Base-by-base conservation (phyloP, 768 basidiomycete genomes). In the Exidia glandulosa region DNA sequence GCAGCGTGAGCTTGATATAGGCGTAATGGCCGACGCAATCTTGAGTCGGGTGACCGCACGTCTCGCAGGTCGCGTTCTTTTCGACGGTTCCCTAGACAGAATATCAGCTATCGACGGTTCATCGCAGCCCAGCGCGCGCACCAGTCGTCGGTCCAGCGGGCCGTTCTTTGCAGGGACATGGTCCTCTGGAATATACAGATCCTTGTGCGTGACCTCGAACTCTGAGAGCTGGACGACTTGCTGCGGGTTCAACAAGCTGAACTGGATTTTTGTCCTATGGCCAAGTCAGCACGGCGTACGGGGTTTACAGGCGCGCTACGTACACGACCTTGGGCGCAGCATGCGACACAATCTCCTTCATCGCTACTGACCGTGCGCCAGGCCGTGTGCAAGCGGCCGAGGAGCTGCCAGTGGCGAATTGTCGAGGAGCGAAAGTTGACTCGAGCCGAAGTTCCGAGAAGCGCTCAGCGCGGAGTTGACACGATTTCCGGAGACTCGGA, bases 11-110 rank as follows among this genome's bases (percentile, higher is more conserved):
- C 73, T 96, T 97, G 75, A 99, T 97, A 74, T 98, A 98, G 3
- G 94, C 94, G 70, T 96, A 98, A 72, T 99, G 96, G 1, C 96
- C 96, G 27, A 96, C 94, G 69, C 96, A 99, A 62, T 96, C 92
- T 2, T 93, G 89, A 31, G 91, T 86, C 19, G 82, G 85, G 63
- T 93, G 83, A 7, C 92, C 92, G 67, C 96, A 99, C 0, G 96
- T 99, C 72, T 94, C 90, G 73, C 96, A 99, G 68, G 86, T 88
- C 30, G 88, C 82, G 61, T 78, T 82, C 77, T 98, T 98, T 70
- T 96, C 94, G 41, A 91, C 90, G 3, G 94, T 95, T 47, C 96
- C 96, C 94, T 96, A 64, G 32, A 57, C 54, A 57, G 25, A 30
- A 30, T 4, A 32, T 48, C 7, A 12, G 48, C 14, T n/a, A 16